Conservation (phyloP, 352 stramenopile genomes). For the Sclerospora graminicola region DNA sequence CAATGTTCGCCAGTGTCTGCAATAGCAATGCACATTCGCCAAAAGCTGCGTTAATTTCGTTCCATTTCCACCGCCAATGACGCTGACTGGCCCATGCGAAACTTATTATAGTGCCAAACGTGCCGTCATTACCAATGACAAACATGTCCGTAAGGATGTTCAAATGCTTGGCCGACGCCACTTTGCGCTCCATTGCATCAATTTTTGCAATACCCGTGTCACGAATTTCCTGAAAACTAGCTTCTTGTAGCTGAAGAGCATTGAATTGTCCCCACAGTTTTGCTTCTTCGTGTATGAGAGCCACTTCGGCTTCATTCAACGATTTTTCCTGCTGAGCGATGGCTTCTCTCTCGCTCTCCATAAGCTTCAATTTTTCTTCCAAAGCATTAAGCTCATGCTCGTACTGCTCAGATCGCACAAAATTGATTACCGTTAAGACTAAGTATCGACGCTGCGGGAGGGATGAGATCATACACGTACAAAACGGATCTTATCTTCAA, state of each 20-base stretch:
- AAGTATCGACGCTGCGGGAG: neutral
- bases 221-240: constrained; percentile 41
- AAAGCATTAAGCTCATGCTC: constrained; percentile 49
- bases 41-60: constrained; percentile 81
- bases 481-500: constrained; percentile 65
- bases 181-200: constrained; percentile 41
- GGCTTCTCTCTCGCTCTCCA: constrained; percentile 52
- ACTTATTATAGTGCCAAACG: constrained; percentile 77
- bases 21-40: constrained; percentile 66
- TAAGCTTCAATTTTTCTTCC: constrained; percentile 51
- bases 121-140: constrained; percentile 54
- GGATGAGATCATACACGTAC: constrained; percentile 20
- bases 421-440: neutral
- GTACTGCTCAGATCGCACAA: constrained; percentile 29
- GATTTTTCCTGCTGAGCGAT: constrained; percentile 39
- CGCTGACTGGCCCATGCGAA: constrained; percentile 58
- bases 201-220: constrained; percentile 46
- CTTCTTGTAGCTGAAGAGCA: constrained; percentile 32
- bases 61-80: constrained; percentile 67
- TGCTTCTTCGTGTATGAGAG: constrained; percentile 40
- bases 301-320: constrained; percentile 38
- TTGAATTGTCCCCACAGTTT: constrained; percentile 53
- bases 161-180: constrained; percentile 29
- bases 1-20: constrained; percentile 39
- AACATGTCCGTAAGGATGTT: constrained; percentile 76